Evolutionary conservation across 108 stramenopile species (phyloP).

Genomic region (Nitzschia inconspicua): DNA sequence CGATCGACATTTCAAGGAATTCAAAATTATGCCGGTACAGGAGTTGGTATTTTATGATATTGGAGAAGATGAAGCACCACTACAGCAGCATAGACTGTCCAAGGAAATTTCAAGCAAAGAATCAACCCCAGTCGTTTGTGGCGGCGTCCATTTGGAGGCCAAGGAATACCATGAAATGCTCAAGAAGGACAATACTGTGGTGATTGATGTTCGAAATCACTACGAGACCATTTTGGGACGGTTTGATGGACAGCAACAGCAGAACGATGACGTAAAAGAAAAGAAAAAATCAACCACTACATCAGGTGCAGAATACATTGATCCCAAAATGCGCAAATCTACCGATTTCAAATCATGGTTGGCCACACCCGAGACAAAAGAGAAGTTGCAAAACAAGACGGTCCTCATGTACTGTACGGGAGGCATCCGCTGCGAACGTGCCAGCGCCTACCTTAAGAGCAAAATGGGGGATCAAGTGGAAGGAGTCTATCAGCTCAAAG

Average conservation of each 20-base stretch:
- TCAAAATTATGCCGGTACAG: constrained; percentile 85
- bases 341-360: constrained; percentile 88
- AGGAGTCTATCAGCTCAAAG: constrained; percentile 87
- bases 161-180: constrained; percentile 83
- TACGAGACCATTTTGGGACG: constrained; percentile 86
- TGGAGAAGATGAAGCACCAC: constrained; percentile 43
- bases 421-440: constrained; percentile 89
- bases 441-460: constrained; percentile 72
- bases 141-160: constrained; percentile 84
- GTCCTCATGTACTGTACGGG: constrained; percentile 90
- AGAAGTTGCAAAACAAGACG: constrained; percentile 73
- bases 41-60: constrained; percentile 92
- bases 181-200: constrained; percentile 63
- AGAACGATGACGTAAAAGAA: background rate
- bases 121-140: constrained; percentile 8
- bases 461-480: constrained; percentile 69
- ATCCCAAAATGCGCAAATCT: constrained; percentile 86
- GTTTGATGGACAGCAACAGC: constrained; percentile 54
- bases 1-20: constrained; percentile 84
- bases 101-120: constrained; percentile 57
- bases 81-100: constrained; percentile 31
- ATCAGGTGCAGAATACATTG: constrained; percentile 70
- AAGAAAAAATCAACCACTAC: background rate
- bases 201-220: constrained; percentile 91
- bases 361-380: constrained; percentile 61